Evolutionary conservation across 2,329 filamentous ascomycete species (phyloP).

Genomic region (Diaporthe citrichinensis): DNA sequence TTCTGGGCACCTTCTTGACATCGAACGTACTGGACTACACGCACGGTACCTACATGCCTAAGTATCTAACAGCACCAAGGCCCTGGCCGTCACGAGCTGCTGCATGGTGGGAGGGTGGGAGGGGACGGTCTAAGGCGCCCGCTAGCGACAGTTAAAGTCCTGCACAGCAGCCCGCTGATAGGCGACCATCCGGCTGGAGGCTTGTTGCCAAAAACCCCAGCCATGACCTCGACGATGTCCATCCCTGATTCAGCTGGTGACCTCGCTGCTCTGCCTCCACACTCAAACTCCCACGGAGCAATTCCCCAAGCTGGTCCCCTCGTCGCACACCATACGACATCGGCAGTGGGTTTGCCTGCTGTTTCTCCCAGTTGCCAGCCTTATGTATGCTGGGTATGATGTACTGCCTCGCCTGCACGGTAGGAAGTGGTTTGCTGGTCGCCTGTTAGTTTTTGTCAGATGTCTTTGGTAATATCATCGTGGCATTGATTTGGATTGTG

Average conservation of each 20-base stretch:
- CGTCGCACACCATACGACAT: background rate
- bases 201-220: background rate
- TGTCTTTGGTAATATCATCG: background rate
- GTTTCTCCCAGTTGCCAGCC: background rate
- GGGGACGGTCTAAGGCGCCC: background rate
- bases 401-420: background rate
- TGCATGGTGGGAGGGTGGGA: background rate
- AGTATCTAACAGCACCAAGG: background rate
- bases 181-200: background rate
- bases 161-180: background rate
- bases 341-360: background rate
- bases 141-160: background rate
- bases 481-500: background rate
- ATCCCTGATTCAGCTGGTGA: constrained; percentile 9
- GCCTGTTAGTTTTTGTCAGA: background rate
- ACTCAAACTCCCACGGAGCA: background rate
- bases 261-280: background rate
- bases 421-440: constrained; percentile 3
- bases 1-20: background rate
- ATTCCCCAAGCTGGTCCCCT: background rate
- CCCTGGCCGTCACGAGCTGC: background rate
- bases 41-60: background rate
- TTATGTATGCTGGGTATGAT: background rate
- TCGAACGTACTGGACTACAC: background rate
- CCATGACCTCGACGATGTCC: background rate